Base-by-base conservation (phyloP, 2,329 filamentous ascomycete genomes). In the Ascochyta pisi region DNA sequence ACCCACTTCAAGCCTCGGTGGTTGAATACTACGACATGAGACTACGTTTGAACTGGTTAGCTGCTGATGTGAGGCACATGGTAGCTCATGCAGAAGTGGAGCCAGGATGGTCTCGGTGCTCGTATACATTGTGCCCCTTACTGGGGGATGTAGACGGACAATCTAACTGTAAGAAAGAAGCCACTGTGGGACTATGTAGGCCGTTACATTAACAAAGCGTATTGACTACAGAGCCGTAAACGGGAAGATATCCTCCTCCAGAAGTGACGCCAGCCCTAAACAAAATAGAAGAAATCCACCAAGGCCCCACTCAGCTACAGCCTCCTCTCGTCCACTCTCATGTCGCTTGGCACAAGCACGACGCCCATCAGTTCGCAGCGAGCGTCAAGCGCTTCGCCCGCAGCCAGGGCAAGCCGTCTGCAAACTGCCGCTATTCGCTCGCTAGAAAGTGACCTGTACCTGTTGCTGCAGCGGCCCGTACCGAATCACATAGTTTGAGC, bases 401-500 rank as follows among this genome's bases (percentile, higher is more conserved):
- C n/a, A 47, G 47, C 31, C 37, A 10, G 33, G 42, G 38, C 37
- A 41, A 12, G 29, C 35, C 7, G 31, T 19, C 29, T 35, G 23
- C 37, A 31, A 49, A 50, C 60, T 43, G 57, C 56, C 54, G 63
- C 65, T 48, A 71, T 72, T 73, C 69, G 70, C 60, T 67, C 65
- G 68, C 62, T 64, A 65, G 58, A 53, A 46, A 53, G 51, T 27
- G 35, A 57, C 66, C 66, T 65, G 65, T 68, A 68, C 66, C 57
- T 58, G 50, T 56, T 50, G 60, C 62, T 68, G 71, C 68, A 71
- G 63, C 72, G 71, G 72, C 63, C 70, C 71, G 71, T 60, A 65
- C 70, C 70, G 72, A 62, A 60, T 66, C 63, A 69, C 61, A 61
- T 58, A 47, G 15, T 43, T 34, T 57, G 23, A 22, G 45, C 39